Evolutionary conservation across 305 asterid genomes (phyloP), one percentile per base, ranked within the genome.

Genomic region (Nicotiana rustica): DNA sequence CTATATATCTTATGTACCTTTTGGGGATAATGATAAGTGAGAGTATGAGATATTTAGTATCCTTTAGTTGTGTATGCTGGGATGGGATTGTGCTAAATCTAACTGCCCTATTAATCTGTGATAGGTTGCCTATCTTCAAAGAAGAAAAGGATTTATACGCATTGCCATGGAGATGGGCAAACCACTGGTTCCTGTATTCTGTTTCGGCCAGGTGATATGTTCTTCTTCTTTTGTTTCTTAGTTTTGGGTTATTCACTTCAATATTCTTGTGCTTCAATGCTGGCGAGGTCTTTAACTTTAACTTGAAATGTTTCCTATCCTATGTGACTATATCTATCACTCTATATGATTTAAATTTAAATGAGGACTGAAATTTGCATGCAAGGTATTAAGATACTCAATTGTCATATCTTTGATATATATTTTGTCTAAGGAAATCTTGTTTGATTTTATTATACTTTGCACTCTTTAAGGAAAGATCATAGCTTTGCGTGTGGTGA

Each of bases 171-270:
- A 95, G 89, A 78, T 84, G 57, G 98, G 98, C 85, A 93, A 92
- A 83, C 98, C 99, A 81, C 87, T 96, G 85, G 99, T 96, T 84
- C 99, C 99, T 66, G 98, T 95, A 89, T 96, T 96, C 90, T 89
- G 96, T 94, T 95, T 93, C 82, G 98, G 98, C 73, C 99, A 96
- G 98, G 99, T 96, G 41, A 77, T 71, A 82, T 66, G 64, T 55
- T 70, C 33, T 33, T 82, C 33, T 2, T 67, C 78, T 67, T 77
- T 33, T 41, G 9, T 64, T 15, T 15, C 36, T 14, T 13, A 18
- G 57, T 35, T 65, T 60, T n/a, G 18, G 3, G 21, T 4, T n/a
- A 52, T 59, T 52, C 10, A 35, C 68, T 60, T 60, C 66, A 49
- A 29, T 36, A 1, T 61, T 68, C 10, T 47, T 59, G 73, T 78